Evolutionary conservation across 768 basidiomycete genomes (phyloP), one percentile per base, ranked within the genome.

Genomic region (Paxillus involutus): DNA sequence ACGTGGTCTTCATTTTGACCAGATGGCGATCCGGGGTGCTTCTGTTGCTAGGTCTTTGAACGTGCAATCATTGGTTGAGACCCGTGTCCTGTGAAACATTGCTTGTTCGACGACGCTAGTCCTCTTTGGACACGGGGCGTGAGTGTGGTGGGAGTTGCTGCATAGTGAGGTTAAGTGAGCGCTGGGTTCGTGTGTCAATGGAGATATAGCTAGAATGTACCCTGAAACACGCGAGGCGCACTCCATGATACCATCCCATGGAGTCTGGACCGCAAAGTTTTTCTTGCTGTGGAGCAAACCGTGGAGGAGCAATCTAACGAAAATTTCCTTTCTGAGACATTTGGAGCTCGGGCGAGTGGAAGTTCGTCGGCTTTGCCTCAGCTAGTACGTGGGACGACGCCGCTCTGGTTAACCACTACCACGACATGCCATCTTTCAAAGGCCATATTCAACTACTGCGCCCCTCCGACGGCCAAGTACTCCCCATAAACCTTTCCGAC

Each of bases 401-500:
- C 17, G 16, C 19, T 49, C 36, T 26, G 24, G 32, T 52, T 19
- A 29, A n/a, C 51, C 30, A 58, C 55, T 19, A 60, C 56, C 51
- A 52, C 11, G 3, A 33, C 49, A 58, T 65, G 61, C 55, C 49
- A 6, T 33, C 33, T 3, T 24, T 19, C 49, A 58, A 43, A n/a
- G 9, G 1, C 17, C 62, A 48, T 26, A 45, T 54, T 14, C 55
- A 50, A 12, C 29, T 45, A 16, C 37, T 57, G 16, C 56, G 57
- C 4, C 19, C 52, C 2, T 42, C 45, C 1, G 56, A 59, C 12
- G 13, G 17, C 0, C 55, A 60, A 24, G 21, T 58, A 9, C 62
- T 70, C 2, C 68, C 66, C 5, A 7, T 65, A 19, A 48, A 44
- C 19, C 21, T 43, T 1, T 39, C 60, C 14, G 59, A 68, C 4